Evolutionary conservation across 768 basidiomycete species (phyloP).

Genomic region (Filobasidium wieringae): DNA sequence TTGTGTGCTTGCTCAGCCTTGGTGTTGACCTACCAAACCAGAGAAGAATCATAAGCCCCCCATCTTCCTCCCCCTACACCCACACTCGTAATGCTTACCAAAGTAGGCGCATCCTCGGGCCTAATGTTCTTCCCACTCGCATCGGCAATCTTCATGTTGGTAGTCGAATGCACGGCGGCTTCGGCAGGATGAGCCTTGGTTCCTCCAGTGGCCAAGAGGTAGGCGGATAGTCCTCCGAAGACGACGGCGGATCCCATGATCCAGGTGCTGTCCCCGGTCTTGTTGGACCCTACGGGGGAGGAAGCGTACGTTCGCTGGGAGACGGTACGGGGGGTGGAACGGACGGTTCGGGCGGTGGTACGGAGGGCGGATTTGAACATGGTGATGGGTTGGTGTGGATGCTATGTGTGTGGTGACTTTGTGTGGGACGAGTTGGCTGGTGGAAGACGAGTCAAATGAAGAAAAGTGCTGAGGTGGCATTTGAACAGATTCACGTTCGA

Average conservation of each 20-base stretch:
- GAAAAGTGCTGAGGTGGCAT: no score
- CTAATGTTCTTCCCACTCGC: constrained; percentile 1
- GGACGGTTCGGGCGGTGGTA: constrained; percentile 1
- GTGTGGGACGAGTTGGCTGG: no score
- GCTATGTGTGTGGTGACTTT: no score
- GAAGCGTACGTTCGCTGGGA: constrained; percentile 16
- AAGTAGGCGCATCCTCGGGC: constrained; percentile 7
- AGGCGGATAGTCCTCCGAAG: constrained; percentile 11
- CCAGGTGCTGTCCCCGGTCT: constrained; percentile 11
- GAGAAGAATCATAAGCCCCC: neutral
- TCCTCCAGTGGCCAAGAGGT: constrained; percentile 9
- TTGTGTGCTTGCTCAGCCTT: neutral
- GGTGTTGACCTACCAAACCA: neutral
- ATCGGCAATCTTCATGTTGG: constrained; percentile 13
- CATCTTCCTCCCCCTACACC: no score
- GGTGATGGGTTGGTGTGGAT: neutral
- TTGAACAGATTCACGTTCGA: no score
- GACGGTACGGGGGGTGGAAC: constrained; percentile 1
- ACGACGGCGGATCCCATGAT: constrained; percentile 10
- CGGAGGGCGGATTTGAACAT: constrained; percentile 15
- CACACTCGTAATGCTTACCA: neutral
- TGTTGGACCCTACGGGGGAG: neutral
- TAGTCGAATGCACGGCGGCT: constrained; percentile 6
- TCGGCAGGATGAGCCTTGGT: constrained; percentile 1
- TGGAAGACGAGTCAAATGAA: no score